phyloP scores from a whole-genome alignment of 2,329 filamentous ascomycete species.

The Dactylellina drechsleri region DNA sequence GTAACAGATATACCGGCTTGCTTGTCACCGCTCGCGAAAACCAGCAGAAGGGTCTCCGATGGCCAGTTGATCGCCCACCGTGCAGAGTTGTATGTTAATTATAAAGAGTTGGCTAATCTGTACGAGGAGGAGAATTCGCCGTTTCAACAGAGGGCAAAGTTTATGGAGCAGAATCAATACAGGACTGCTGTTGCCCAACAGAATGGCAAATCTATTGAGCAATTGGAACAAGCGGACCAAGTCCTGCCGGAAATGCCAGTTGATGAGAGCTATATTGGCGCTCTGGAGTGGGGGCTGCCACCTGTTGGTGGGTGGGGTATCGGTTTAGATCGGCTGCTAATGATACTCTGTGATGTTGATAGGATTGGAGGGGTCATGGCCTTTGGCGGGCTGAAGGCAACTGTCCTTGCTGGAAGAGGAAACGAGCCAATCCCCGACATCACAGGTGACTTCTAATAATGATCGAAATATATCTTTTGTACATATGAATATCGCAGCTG shows the following conservation, averaged over 20 bases:
- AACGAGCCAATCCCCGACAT: conserved; percentile 2
- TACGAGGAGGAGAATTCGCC: conserved; percentile 99
- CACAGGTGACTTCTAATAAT: too few relatives aligned
- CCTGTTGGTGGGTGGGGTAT: conserved; percentile 97
- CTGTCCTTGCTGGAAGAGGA: conserved; percentile 62
- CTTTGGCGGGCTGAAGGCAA: conserved; percentile 82
- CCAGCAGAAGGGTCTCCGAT: conserved; percentile 61
- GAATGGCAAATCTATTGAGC: conserved; percentile 45
- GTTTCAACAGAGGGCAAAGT: conserved; percentile 83
- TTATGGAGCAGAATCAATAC: conserved; percentile 70
- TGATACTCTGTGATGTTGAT: conserved; percentile 83
- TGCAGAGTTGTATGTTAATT: conserved; percentile 83
- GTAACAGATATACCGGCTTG: conserved; percentile 77
- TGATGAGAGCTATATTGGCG: conserved; percentile 85
- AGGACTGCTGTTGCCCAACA: conserved; percentile 58
- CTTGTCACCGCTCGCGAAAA: conserved; percentile 70
- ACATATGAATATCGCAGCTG: too few relatives aligned
- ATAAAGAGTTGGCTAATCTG: conserved; percentile 89
- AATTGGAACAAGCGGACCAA: conserved; percentile 59
- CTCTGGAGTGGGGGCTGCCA: conserved; percentile 88
- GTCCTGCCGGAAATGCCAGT: conserved; percentile 66
- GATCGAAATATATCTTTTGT: too few relatives aligned
- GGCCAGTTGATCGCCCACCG: conserved; percentile 80
- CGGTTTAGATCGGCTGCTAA: conserved; percentile 87
- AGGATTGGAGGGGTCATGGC: conserved; percentile 86